Evolutionary conservation across 768 basidiomycete genomes (phyloP), one percentile per base, ranked within the genome.

Genomic region (Trametes coccinea): DNA sequence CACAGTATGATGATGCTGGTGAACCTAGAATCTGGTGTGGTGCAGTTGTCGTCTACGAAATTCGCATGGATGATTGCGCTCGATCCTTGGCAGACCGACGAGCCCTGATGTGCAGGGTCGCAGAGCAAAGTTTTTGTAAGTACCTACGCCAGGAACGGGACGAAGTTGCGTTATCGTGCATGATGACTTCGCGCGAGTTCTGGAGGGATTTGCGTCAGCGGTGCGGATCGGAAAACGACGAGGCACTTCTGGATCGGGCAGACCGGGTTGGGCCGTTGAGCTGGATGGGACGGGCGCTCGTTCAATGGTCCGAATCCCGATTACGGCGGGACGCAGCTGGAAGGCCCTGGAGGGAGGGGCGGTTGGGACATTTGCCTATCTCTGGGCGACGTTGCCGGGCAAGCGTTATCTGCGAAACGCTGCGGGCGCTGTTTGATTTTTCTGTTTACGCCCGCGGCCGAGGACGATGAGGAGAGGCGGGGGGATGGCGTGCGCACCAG

Each of bases 341-440:
- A 7, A 22, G 3, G 44, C 47, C 5, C 27, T 13, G 4, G n/a
- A 17, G 11, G 14, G 5, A 11, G 9, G 22, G 17, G 44, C 54
- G 54, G 54, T 16, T 17, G 44, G 44, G 31, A 34, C 8, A 46
- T 55, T 49, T 57, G 17, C 56, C 56, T 57, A 57, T 57, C 56
- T 41, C 31, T 22, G 3, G n/a, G 6, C 17, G 34, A 17, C 50
- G 16, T 11, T 5, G 49, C 14, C 33, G 49, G 14, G 49, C 34
- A 34, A 34, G 49, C 49, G 49, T 52, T 52, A 52, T 52, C 50
- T 52, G n/a, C 50, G 50, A 39, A 48, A 48, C 47, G 47, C 47
- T 16, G 39, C 39, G 39, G 41, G 41, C 34, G 34, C 6, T 37
- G 14, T 16, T 45, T 45, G 47, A 16, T 30, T 11, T 39, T 31